Evolutionary conservation across 108 stramenopile genomes (phyloP), one percentile per base, ranked within the genome.

Genomic region (Chaetoceros tenuissimus): DNA sequence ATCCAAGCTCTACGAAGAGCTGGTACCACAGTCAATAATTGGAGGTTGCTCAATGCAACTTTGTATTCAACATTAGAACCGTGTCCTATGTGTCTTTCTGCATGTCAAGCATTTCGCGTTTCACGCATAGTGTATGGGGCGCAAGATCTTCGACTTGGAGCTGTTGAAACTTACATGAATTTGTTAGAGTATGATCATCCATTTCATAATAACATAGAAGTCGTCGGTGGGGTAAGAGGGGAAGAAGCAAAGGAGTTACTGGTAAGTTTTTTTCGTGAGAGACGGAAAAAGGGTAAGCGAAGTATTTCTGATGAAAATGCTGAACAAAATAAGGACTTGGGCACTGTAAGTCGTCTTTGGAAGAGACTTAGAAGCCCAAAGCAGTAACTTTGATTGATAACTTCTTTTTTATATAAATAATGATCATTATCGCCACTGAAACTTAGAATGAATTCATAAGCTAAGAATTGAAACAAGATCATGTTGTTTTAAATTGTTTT

Each of bases 31-130:
- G 51, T 75, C n/a, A 50, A 52, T 28, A 87, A 92, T 55, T 94
- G 94, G 94, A 71, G 94, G 25, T 72, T 84, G 40, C 69, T 53
- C 55, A 79, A 87, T 59, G 67, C 72, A 2, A 91, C 84, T 24
- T 65, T 94, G 25, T 94, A 94, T 59, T 72, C 73, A 3, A 92
- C 94, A 1, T 62, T 94, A 43, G 94, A 94, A 60, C 94, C 94
- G 3, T 94, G 94, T 55, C 76, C 85, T 30, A 84, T 91, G 74
- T 94, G 94, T 61, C 55, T 94, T 46, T 69, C 89, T 10, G 85
- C 94, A 1, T 68, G 71, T 25, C 87, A 89, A 56, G 84, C 80
- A n/a, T 94, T 94, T 60, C 87, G 94, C 16, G 62, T 90, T 0
- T 60, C 73, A 27, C 48, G 69, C 19, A 68, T 94, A 23, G 89